Evolutionary conservation across 495 filamentous ascomycete species (phyloP), one percentile per base, ranked within the genome.

Genomic region (Cercophora sp.): DNA sequence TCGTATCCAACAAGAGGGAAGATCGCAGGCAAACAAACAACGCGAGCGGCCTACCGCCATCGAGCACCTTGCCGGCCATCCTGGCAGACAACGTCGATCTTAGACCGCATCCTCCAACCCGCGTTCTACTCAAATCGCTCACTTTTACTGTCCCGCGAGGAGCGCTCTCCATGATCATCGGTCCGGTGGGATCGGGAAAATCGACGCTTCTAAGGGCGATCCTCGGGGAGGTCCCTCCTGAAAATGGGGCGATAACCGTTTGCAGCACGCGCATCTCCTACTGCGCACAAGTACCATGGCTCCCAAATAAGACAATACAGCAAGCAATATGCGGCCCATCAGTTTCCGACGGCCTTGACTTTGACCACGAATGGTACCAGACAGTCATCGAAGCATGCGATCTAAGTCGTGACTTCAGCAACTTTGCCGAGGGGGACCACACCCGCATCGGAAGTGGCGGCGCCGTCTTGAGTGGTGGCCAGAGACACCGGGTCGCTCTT

Each of bases 251-350:
- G 19, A 60, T 72, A 5, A 11, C 13, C 1, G 20, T 36, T 5
- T 23, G 3, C 9, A 19, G 5, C 24, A n/a, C 5, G 5, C 25
- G 55, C n/a, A 55, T 73, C 2, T 73, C 66, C 3, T 72, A 65
- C 34, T 74, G 72, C 49, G 66, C 62, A 6, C 73, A 77, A 50
- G 67, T 56, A 6, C 57, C 72, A 3, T 78, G 80, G 69, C 76
- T 81, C 23, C 76, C 72, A 61, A 86, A 85, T 46, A 75, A 63
- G 0, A 80, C 79, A 0, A 73, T 88, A 49, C 69, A 70, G 44
- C 71, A 85, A 13, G 81, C 72, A 51, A 82, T 88, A 24, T 58
- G 78, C 0, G 79, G 73, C 0, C 69, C 74, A 55, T 73, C 69
- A 16, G 60, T 62, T n/a, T 4, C 19, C 3, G 22, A 6, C n/a